A percentile compares a stretch with the other conserved stretches of the same genome.
phyloP scores from a whole-genome alignment of 2,329 filamentous ascomycete genomes.

The Massarina eburnea region DNA sequence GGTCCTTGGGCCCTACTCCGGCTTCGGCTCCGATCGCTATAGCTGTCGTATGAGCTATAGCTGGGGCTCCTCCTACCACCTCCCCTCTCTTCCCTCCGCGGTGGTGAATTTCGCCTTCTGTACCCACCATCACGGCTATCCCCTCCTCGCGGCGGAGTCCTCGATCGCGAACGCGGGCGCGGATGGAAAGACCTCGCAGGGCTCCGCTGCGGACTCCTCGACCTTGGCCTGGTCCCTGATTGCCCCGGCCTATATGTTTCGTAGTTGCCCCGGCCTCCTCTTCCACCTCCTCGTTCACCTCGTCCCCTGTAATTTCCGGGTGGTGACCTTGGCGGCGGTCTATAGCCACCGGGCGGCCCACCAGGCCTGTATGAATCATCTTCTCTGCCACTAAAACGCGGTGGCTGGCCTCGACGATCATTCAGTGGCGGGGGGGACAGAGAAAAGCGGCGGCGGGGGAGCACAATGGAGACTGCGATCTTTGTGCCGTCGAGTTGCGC shows the following conservation, averaged over 20 bases:
- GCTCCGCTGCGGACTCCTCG: constrained; percentile 46
- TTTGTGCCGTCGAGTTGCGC: constrained; percentile 84
- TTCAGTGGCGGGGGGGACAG: constrained; percentile 68
- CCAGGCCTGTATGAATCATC: constrained; percentile 27
- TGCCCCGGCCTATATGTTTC: constrained; percentile 23
- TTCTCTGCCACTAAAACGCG: constrained; percentile 25
- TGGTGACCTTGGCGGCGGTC: constrained; percentile 46
- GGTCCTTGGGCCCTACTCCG: constrained; percentile 42
- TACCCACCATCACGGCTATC: constrained; percentile 26
- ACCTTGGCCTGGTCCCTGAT: constrained; percentile 41
- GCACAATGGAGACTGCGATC: constrained; percentile 84
- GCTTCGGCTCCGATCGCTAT: constrained; percentile 52
- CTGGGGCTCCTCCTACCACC: constrained; percentile 62
- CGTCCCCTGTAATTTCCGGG: constrained; percentile 38
- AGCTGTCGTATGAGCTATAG: constrained; percentile 65
- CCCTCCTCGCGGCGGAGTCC: constrained; percentile 31
- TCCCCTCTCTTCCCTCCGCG: constrained; percentile 47
- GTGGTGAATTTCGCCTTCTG: constrained; percentile 45
- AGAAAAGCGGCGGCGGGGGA: constrained; percentile 81
- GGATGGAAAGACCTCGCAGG: constrained; percentile 45
- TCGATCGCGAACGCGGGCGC: constrained; percentile 42
- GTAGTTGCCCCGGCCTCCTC: constrained; percentile 39
- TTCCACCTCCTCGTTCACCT: constrained; percentile 36
- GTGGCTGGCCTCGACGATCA: constrained; percentile 56
- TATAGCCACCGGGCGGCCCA: constrained; percentile 41